Conservation (phyloP, 306 rosid genomes). For the Quercus mongolica region DNA sequence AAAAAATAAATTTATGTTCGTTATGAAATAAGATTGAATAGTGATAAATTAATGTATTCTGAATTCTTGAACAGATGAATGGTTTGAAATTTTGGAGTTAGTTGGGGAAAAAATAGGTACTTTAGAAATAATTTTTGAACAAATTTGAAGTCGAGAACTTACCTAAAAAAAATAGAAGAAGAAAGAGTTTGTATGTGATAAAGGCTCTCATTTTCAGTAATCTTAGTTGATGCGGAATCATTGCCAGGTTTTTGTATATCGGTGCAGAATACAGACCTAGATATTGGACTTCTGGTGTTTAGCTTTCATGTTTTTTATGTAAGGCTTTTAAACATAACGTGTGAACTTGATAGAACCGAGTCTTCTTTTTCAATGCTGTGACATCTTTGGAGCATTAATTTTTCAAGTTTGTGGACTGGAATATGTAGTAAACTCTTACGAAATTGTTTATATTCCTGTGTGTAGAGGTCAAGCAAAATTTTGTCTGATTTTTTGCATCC, state of each 20-base stretch:
- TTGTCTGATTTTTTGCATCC: slow-evolving; percentile 62
- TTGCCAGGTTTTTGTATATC: background rate
- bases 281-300: background rate
- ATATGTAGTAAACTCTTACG: slow-evolving; percentile 7
- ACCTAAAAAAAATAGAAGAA: too few species aligned
- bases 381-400: background rate
- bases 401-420: background rate
- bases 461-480: slow-evolving; percentile 82
- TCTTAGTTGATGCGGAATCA: too few species aligned
- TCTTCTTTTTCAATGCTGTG: background rate
- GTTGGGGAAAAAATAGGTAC: too few species aligned
- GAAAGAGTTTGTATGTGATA: too few species aligned
- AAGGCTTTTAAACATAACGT: background rate
- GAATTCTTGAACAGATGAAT: background rate
- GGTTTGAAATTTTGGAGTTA: background rate
- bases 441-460: slow-evolving; percentile 29
- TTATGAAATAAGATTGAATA: background rate
- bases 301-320: background rate
- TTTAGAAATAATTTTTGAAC: too few species aligned
- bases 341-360: background rate
- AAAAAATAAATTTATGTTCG: background rate
- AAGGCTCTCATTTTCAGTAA: too few species aligned
- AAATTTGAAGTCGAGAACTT: too few species aligned
- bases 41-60: background rate
- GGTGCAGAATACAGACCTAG: slow-evolving; percentile 1